Conservation (phyloP, 768 basidiomycete species). For the Piloderma croceum region DNA sequence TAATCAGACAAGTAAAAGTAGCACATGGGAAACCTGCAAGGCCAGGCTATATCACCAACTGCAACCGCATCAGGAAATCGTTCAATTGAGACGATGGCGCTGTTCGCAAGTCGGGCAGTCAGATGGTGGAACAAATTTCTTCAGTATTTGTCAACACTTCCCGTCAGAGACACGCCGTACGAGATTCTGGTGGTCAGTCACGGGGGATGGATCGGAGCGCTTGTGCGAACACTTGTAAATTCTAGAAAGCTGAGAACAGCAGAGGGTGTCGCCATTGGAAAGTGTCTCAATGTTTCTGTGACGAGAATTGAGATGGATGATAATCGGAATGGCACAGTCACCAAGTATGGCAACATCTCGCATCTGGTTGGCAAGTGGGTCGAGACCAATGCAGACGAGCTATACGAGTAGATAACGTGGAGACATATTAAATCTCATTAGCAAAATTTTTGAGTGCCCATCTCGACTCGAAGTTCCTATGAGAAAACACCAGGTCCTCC, state of each 20-base stretch:
- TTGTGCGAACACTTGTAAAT: constrained; percentile 45
- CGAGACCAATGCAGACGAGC: constrained; percentile 49
- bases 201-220: constrained; percentile 53
- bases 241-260: constrained; percentile 34
- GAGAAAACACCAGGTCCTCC: too few species aligned
- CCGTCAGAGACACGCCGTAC: constrained; percentile 21
- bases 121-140: constrained; percentile 59
- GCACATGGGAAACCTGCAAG: constrained; percentile 62
- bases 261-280: constrained; percentile 27
- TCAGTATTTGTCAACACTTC: constrained; percentile 18
- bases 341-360: constrained; percentile 48
- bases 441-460: background rate
- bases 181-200: constrained; percentile 61
- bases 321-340: constrained; percentile 34
- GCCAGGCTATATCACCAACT: constrained; percentile 22
- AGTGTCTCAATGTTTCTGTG: constrained; percentile 51
- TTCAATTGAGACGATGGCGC: constrained; percentile 34
- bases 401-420: constrained; percentile 11
- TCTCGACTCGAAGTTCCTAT: too few species aligned
- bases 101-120: constrained; percentile 44
- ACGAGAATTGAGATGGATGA: constrained; percentile 51
- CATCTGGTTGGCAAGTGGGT: constrained; percentile 43
- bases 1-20: constrained; percentile 19
- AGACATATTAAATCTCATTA: constrained; percentile 5
- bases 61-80: constrained; percentile 17